Percentiles rank a stretch among this genome's conserved stretches.
These are phyloP conservation scores for Stemphylium beticola DNA, from an alignment of 2,329 filamentous ascomycete species.

Conservation along the genomic window DNA sequence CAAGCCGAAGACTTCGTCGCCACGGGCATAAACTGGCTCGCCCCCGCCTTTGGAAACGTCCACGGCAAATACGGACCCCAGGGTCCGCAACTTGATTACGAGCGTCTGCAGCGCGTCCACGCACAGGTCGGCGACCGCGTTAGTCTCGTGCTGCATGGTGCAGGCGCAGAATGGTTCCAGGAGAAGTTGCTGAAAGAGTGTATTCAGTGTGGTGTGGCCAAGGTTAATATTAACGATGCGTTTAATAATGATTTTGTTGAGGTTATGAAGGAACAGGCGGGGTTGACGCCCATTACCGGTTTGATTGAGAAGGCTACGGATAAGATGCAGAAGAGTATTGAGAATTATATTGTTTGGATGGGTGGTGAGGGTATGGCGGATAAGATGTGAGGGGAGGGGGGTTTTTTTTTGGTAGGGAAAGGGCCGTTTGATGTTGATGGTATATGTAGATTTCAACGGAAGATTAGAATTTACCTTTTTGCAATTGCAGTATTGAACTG, in stretches of 20 bases:
- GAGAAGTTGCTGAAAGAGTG: conserved; percentile 62
- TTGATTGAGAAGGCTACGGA: conserved; percentile 62
- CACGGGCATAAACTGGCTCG: conserved; percentile 75
- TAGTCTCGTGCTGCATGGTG: conserved; percentile 63
- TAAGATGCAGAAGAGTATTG: conserved; percentile 62
- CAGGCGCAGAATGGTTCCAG: conserved; percentile 59
- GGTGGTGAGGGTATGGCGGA: conserved; percentile 46
- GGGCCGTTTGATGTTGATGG: too few species aligned
- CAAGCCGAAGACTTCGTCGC: conserved; percentile 73
- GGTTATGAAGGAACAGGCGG: conserved; percentile 57
- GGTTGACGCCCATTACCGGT: conserved; percentile 59
- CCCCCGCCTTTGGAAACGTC: conserved; percentile 78
- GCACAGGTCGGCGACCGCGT: conserved; percentile 57
- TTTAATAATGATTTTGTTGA: conserved; percentile 60
- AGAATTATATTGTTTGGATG: conserved; percentile 62
- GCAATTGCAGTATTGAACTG: too few species aligned
- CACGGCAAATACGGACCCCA: conserved; percentile 74
- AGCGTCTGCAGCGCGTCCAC: conserved; percentile 52
- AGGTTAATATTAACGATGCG: conserved; percentile 66
- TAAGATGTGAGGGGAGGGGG: conserved; percentile 26
- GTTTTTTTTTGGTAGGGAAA: neutral
- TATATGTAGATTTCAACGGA: too few species aligned
- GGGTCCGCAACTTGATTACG: conserved; percentile 58
- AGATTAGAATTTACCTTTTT: too few species aligned
- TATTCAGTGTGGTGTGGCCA: conserved; percentile 61